Percentiles rank a stretch among this genome's conserved stretches.
phyloP scores from a whole-genome alignment of 2,329 filamentous ascomycete species.

The Aspergillus persii region DNA sequence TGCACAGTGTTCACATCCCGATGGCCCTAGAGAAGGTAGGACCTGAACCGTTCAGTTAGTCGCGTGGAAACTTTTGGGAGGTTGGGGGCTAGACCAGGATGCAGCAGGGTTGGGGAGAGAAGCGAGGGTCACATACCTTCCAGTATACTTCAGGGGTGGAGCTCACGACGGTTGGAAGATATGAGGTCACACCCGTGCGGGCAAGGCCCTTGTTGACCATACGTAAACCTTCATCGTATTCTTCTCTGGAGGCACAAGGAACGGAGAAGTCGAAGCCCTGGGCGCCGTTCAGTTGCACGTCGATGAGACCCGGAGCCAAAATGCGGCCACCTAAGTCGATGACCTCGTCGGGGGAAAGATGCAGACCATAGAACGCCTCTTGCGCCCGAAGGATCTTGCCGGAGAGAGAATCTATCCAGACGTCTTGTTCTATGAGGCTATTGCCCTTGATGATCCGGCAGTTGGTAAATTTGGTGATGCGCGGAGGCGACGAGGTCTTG shows the following conservation, averaged over 20 bases:
- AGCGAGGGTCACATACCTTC: conserved; percentile 48
- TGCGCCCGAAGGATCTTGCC: conserved; percentile 77
- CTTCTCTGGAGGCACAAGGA: conserved; percentile 61
- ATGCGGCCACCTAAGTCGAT: conserved; percentile 82
- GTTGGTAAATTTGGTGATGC: conserved; percentile 85
- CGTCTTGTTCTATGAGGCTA: conserved; percentile 68
- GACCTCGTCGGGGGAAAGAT: conserved; percentile 63
- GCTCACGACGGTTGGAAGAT: conserved; percentile 75
- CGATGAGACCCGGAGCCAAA: conserved; percentile 80
- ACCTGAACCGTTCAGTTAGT: conserved; percentile 34
- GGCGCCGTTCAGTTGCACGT: conserved; percentile 87
- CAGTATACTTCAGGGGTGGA: conserved; percentile 80
- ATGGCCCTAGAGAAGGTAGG: conserved; percentile 74
- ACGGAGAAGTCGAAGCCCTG: conserved; percentile 92
- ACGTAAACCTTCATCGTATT: conserved; percentile 70
- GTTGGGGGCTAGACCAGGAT: too few relatives aligned
- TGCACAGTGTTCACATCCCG: conserved; percentile 58
- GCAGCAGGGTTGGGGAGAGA: too few relatives aligned
- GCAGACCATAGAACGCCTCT: conserved; percentile 53
- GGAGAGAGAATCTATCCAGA: conserved; percentile 82
- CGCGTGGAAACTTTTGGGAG: neutral
- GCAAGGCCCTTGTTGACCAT: conserved; percentile 70
- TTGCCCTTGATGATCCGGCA: conserved; percentile 72
- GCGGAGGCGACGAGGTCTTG: conserved; percentile 34
- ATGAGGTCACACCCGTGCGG: conserved; percentile 80